Percentiles rank a stretch among this genome's conserved stretches.
Evolutionary conservation across 1,284 basidiomycete genomes (phyloP).

Genomic region (Trichosporon sp.): DNA sequence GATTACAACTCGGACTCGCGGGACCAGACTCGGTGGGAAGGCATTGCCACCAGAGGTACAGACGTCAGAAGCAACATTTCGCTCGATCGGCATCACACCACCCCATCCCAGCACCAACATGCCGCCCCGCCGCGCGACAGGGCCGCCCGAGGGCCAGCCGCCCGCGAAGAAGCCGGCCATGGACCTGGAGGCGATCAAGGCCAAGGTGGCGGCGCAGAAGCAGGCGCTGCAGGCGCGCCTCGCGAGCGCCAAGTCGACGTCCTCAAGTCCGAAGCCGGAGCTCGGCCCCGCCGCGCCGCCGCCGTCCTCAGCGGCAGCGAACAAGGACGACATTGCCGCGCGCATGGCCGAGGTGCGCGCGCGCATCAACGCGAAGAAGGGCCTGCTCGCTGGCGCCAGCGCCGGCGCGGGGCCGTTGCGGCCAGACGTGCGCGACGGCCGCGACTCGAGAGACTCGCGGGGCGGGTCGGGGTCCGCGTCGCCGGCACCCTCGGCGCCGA

Average conservation of each 20-base stretch:
- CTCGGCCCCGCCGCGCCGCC: neutral
- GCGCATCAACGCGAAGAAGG: conserved; percentile 68
- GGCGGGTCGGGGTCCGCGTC: conserved; percentile 7
- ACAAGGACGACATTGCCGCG: conserved; percentile 59
- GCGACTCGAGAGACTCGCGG: neutral
- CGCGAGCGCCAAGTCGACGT: conserved; percentile 42
- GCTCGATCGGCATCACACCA: neutral
- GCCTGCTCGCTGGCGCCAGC: conserved; percentile 7
- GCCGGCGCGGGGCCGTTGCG: neutral
- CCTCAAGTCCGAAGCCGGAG: conserved; percentile 28
- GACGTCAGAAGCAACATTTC: neutral
- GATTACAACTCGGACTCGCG: neutral
- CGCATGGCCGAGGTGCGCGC: conserved; percentile 72
- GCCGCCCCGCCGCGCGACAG: conserved; percentile 16
- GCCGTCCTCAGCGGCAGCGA: neutral
- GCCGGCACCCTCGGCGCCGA: neutral
- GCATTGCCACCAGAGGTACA: conserved; percentile 1
- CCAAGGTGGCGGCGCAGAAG: conserved; percentile 77
- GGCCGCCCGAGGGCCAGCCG: conserved; percentile 20
- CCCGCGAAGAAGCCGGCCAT: conserved; percentile 22
- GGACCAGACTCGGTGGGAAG: neutral
- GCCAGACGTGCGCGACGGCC: neutral
- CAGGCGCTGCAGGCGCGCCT: conserved; percentile 65
- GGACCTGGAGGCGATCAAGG: conserved; percentile 47
- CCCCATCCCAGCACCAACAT: neutral